Base-by-base conservation (phyloP, 768 basidiomycete genomes). In the Tephrocybe sp. region DNA sequence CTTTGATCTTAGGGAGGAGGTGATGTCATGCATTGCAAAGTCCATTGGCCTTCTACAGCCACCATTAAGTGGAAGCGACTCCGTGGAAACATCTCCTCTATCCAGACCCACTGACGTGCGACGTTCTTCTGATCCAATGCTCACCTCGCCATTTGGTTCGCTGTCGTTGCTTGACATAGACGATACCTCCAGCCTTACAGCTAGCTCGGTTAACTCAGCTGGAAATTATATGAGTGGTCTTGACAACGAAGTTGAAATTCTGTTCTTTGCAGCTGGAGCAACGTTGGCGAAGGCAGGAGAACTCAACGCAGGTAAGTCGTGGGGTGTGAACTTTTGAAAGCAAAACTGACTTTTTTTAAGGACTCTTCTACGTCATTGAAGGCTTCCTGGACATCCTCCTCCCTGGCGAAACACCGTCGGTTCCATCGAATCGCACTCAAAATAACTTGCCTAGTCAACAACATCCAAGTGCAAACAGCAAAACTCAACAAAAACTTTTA, bases 1-100 rank as follows among this genome's bases (percentile, higher is more conserved):
- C 17, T 95, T 98, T 58, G 92, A 98, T 65, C 80, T 98, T n/a
- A 82, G 92, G 32, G 92, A 94, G 58, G 94, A 92, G 58, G 95
- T 99, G 30, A 94, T 98, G 92, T 88, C 89, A 0, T 96, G 92
- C 66, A 95, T 99, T 53, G 94, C 96, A 1, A 95, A 96, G 66
- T 96, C 93, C 2, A 98, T 99, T 51, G 97, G 97, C 3, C 76
- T 99, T 11, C 72, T 92, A 19, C 95, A 97, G 56, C 90, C 94
- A 3, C 85, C 92, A 2, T 68, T 89, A 16, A 88, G 85, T 49
- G 83, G 79, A 36, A 74, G 71, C 40, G 84, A 83, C 33, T 88
- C 86, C 2, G 68, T 78, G 2, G 84, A 86, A 55, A 77, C 79
- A 2, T 88, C 87, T 0, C 88, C 89, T 36, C 75, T 76, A 8